A percentile compares a stretch with the other conserved stretches of the same genome.
These are phyloP conservation scores for Neonectria sp. DNA, from an alignment of 2,329 filamentous ascomycete species.

Conservation along the genomic window DNA sequence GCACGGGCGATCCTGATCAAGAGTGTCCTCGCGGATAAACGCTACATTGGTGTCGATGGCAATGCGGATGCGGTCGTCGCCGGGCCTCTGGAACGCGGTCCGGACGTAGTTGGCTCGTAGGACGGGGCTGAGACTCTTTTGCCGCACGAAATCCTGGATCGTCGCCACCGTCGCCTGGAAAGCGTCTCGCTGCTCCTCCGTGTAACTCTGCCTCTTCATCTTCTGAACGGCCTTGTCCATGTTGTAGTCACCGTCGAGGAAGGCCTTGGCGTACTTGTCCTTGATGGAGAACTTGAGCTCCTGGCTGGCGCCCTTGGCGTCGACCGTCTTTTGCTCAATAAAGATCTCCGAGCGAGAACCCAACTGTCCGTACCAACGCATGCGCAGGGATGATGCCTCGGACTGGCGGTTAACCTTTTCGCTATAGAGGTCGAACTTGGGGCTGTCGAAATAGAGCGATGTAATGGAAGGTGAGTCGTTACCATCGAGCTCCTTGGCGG, in stretches of 20 bases:
- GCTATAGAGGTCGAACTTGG: conserved; percentile 87
- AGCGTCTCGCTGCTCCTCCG: conserved; percentile 74
- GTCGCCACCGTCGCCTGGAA: conserved; percentile 81
- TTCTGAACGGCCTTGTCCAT: conserved; percentile 94
- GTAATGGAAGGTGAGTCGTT: conserved; percentile 91
- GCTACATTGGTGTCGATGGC: conserved; percentile 94
- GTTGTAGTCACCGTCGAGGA: conserved; percentile 88
- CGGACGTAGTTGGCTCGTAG: conserved; percentile 94
- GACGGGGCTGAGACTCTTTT: conserved; percentile 85
- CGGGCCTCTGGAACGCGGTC: conserved; percentile 96
- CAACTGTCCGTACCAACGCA: conserved; percentile 94
- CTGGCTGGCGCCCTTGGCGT: conserved; percentile 81
- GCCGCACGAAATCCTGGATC: conserved; percentile 85
- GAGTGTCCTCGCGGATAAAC: conserved; percentile 83
- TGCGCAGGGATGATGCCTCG: conserved; percentile 85
- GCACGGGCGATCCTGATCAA: conserved; percentile 89
- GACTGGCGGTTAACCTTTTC: conserved; percentile 84
- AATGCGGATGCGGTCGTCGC: conserved; percentile 90
- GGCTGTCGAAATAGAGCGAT: conserved; percentile 95
- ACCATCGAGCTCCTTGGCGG: conserved; percentile 85
- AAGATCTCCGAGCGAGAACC: conserved; percentile 83
- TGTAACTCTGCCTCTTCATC: conserved; percentile 83
- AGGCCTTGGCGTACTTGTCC: conserved; percentile 91
- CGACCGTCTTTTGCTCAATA: conserved; percentile 91
- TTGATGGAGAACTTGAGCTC: conserved; percentile 90